These are phyloP conservation scores for Elsinoe fawcettii DNA, from an alignment of 2,329 filamentous ascomycete genomes.

Conservation along the genomic window DNA sequence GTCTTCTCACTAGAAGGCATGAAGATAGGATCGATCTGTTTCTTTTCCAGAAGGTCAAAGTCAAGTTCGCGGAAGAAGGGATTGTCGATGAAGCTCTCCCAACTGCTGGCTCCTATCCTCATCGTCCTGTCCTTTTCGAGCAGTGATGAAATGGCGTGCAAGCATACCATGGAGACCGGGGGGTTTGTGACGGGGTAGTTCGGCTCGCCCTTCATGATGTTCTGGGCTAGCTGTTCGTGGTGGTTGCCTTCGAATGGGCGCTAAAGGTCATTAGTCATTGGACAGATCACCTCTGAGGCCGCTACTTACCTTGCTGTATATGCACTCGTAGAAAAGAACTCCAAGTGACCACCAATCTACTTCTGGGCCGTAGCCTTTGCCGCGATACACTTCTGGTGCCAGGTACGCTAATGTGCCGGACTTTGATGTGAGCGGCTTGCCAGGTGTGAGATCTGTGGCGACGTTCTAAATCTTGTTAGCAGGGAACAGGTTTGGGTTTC, in stretches of 20 bases:
- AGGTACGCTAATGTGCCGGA: slow-evolving; percentile 94
- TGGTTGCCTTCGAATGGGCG: slow-evolving; percentile 88
- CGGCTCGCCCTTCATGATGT: slow-evolving; percentile 73
- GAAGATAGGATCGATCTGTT: slow-evolving; percentile 86
- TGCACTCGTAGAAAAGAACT: slow-evolving; percentile 98
- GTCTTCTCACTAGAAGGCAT: slow-evolving; percentile 94
- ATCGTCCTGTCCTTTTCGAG: slow-evolving; percentile 71
- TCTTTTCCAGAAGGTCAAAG: slow-evolving; percentile 75
- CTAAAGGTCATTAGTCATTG: slow-evolving; percentile 37
- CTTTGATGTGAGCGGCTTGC: slow-evolving; percentile 82
- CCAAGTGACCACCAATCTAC: slow-evolving; percentile 99
- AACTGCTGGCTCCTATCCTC: slow-evolving; percentile 74
- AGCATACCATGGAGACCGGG: slow-evolving; percentile 76
- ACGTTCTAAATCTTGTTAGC: slow-evolving; percentile 64
- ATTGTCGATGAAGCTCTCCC: slow-evolving; percentile 76
- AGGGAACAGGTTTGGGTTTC: not conserved
- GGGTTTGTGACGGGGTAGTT: slow-evolving; percentile 90
- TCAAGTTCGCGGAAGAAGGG: slow-evolving; percentile 84
- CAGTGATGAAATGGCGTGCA: slow-evolving; percentile 79
- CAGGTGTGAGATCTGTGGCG: slow-evolving; percentile 80
- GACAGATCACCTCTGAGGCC: not conserved
- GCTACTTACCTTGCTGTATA: slow-evolving; percentile 81
- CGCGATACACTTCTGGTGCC: slow-evolving; percentile 88
- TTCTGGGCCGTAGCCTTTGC: slow-evolving; percentile 78
- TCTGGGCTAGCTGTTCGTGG: slow-evolving; percentile 68